Percentiles rank a stretch among this genome's conserved stretches.
Conservation (phyloP, 202 grass and related monocot genomes). For the Schoenoplectus tabernaemontani region DNA sequence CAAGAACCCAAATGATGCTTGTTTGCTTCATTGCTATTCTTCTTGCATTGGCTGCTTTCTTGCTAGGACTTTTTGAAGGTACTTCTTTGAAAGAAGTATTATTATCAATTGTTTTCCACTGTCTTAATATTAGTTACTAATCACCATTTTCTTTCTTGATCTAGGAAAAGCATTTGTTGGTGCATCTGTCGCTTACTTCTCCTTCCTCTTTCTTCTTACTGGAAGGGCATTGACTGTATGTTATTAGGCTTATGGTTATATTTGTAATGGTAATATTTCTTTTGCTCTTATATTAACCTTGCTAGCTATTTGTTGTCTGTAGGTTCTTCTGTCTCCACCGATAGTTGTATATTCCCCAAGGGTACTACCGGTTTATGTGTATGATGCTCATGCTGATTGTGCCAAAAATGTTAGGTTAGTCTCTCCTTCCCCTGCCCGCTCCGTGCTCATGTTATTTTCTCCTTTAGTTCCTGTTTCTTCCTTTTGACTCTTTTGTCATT, state of each 20-base stretch:
- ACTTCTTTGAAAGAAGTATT: background rate
- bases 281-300: slow-evolving; percentile 5
- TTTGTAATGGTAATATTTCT: slow-evolving; percentile 9
- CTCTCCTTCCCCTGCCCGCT: background rate
- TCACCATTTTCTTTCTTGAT: slow-evolving; percentile 11
- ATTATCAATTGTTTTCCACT: slow-evolving; percentile 3
- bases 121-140: slow-evolving; percentile 16
- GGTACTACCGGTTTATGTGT: slow-evolving; percentile 95
- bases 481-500: slow-evolving; percentile 19
- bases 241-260: slow-evolving; percentile 32
- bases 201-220: slow-evolving; percentile 97
- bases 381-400: slow-evolving; percentile 99
- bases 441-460: slow-evolving; percentile 10
- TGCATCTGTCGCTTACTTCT: slow-evolving; percentile 95
- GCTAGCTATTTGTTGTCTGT: slow-evolving; percentile 24
- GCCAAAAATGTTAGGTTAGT: slow-evolving; percentile 98
- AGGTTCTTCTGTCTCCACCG: slow-evolving; percentile 95
- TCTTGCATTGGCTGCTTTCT: slow-evolving; percentile 87
- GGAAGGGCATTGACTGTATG: slow-evolving; percentile 98
- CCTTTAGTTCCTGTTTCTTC: slow-evolving; percentile 20
- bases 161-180: slow-evolving; percentile 89
- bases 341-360: slow-evolving; percentile 98
- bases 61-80: slow-evolving; percentile 94
- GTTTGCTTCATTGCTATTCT: slow-evolving; percentile 92
- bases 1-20: slow-evolving; percentile 83